phyloP scores from a whole-genome alignment of 176 grass and related monocot genomes.

The Paspalum notatum region DNA sequence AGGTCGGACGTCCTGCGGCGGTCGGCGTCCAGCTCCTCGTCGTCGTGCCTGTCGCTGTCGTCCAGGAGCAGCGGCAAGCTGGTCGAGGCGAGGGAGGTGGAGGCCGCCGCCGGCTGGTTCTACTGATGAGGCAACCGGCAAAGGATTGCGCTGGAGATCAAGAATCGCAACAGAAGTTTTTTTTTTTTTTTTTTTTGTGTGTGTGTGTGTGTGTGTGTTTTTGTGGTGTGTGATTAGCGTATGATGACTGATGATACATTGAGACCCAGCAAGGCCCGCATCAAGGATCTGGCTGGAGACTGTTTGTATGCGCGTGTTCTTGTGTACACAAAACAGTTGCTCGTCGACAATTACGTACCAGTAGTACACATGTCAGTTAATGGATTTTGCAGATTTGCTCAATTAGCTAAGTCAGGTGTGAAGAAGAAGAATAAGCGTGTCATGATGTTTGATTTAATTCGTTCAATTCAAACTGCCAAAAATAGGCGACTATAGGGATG shows the following conservation, averaged over 20 bases:
- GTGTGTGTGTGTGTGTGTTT: neutral
- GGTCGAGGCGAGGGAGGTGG: constrained; percentile 34
- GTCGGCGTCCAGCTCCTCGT: constrained; percentile 39
- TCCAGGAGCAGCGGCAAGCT: constrained; percentile 36
- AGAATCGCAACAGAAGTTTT: neutral
- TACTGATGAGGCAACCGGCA: constrained; percentile 27
- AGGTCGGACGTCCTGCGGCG: constrained; percentile 40
- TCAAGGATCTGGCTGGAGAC: constrained; percentile 14
- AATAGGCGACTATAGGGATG: too few relatives aligned
- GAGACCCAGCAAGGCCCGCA: constrained; percentile 31
- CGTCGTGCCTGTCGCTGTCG: constrained; percentile 44
- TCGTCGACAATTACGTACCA: neutral
- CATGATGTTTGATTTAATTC: too few relatives aligned
- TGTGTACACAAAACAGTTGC: constrained; percentile 7
- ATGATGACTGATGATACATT: neutral
- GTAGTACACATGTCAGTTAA: too few relatives aligned
- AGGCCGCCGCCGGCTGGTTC: constrained; percentile 46
- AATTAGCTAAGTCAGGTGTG: too few relatives aligned
- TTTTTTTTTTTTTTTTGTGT: too few relatives aligned
- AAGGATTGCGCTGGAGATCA: neutral
- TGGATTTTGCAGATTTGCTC: too few relatives aligned
- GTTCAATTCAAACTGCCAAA: too few relatives aligned
- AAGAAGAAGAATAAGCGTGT: too few relatives aligned
- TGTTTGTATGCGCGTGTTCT: constrained; percentile 7
- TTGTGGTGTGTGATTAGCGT: too few relatives aligned